These are phyloP conservation scores for Fusarium brachygibbosum DNA, from an alignment of 2,329 filamentous ascomycete species.

Conservation along the genomic window DNA sequence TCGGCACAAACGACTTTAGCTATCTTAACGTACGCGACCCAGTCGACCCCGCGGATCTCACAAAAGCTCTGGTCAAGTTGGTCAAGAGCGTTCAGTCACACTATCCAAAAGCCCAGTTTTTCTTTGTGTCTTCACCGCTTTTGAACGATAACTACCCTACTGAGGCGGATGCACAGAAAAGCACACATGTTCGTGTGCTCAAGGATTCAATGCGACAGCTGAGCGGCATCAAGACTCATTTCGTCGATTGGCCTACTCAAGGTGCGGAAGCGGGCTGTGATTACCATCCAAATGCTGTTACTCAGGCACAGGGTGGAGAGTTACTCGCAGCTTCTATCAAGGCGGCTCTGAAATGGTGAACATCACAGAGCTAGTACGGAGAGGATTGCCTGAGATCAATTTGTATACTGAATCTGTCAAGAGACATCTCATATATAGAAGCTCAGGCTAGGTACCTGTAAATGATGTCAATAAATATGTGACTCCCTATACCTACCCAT, in stretches of 20 bases:
- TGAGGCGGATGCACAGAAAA: slow-evolving; percentile 55
- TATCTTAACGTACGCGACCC: slow-evolving; percentile 51
- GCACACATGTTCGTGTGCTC: slow-evolving; percentile 53
- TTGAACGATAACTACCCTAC: slow-evolving; percentile 57
- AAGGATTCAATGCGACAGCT: slow-evolving; percentile 53
- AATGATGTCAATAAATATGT: too few species aligned
- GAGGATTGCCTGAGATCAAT: rapidly evolving
- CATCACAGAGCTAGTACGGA: too few species aligned
- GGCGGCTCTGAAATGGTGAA: slow-evolving; percentile 28
- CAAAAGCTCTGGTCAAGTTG: slow-evolving; percentile 45
- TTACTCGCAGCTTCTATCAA: slow-evolving; percentile 50
- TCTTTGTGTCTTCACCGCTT: slow-evolving; percentile 58
- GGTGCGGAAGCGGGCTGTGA: slow-evolving; percentile 58
- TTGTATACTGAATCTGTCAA: not conserved
- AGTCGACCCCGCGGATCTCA: slow-evolving; percentile 49
- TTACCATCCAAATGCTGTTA: slow-evolving; percentile 58
- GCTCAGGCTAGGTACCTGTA: too few species aligned
- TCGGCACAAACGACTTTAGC: slow-evolving; percentile 60
- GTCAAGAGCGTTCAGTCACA: slow-evolving; percentile 49
- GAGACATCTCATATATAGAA: too few species aligned
- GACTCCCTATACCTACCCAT: too few species aligned
- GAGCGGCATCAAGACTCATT: slow-evolving; percentile 50
- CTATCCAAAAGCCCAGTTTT: slow-evolving; percentile 56
- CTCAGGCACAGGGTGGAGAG: slow-evolving; percentile 51
- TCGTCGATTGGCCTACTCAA: slow-evolving; percentile 60